Percentiles rank a stretch among this genome's conserved stretches.
phyloP scores from a whole-genome alignment of 2,329 filamentous ascomycete species.

The Aspergillus nomiae region DNA sequence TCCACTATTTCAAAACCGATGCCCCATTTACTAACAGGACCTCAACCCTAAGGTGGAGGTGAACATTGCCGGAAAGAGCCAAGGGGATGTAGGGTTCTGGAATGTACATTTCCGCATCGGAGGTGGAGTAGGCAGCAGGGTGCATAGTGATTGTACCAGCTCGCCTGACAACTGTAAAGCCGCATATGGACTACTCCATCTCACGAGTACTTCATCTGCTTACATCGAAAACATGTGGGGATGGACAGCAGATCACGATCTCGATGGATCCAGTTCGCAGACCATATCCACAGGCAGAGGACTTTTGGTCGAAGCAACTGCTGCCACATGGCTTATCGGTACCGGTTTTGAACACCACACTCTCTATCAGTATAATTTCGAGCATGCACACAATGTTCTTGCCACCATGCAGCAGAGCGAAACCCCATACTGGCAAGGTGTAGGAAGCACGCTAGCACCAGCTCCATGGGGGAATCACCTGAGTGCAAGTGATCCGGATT shows the following conservation, averaged over 20 bases:
- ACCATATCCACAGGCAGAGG: constrained; percentile 44
- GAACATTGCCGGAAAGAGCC: constrained; percentile 50
- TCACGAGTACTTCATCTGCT: constrained; percentile 47
- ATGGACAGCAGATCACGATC: constrained; percentile 53
- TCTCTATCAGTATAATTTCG: constrained; percentile 52
- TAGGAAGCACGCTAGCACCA: constrained; percentile 33
- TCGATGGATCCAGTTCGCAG: constrained; percentile 41
- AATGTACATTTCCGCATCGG: constrained; percentile 51
- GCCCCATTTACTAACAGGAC: neutral
- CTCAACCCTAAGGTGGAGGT: constrained; percentile 43
- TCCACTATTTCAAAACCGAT: accelerated
- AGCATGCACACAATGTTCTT: constrained; percentile 45
- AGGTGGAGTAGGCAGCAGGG: constrained; percentile 45
- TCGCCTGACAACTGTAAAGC: constrained; percentile 47
- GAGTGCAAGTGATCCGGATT: constrained; percentile 28
- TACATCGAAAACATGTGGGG: constrained; percentile 59
- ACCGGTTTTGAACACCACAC: constrained; percentile 51
- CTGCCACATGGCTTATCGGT: constrained; percentile 49
- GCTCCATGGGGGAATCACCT: constrained; percentile 28
- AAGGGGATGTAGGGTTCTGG: constrained; percentile 56
- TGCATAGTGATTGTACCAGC: constrained; percentile 40
- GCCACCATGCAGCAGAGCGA: constrained; percentile 38
- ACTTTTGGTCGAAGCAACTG: constrained; percentile 43
- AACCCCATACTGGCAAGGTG: constrained; percentile 36
- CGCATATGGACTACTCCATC: constrained; percentile 53